These are phyloP conservation scores for Claviceps paspali DNA, from an alignment of 2,329 filamentous ascomycete genomes.

Conservation along the genomic window DNA sequence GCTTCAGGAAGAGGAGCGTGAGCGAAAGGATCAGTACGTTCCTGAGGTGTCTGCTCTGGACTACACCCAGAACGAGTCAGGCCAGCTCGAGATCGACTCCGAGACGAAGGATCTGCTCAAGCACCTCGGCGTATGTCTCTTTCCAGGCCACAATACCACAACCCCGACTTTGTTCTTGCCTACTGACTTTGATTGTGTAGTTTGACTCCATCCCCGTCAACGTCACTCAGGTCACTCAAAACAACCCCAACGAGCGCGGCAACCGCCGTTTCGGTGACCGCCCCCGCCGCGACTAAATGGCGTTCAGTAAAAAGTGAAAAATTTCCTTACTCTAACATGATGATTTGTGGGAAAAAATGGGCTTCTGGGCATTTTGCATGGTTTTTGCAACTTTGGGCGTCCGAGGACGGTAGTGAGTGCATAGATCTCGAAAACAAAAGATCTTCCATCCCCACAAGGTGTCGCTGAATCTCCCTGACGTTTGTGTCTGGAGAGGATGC, in stretches of 20 bases:
- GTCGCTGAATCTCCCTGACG: slow-evolving; percentile 63
- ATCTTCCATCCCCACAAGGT: slow-evolving; percentile 56
- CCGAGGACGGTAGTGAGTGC: slow-evolving; percentile 40
- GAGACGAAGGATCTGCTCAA: slow-evolving; percentile 99
- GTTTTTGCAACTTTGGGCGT: slow-evolving; percentile 37
- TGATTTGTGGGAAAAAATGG: slow-evolving; percentile 19
- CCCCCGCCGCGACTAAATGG: slow-evolving; percentile 18
- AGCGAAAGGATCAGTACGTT: slow-evolving; percentile 99
- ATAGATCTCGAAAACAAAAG: slow-evolving; percentile 41
- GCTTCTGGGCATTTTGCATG: slow-evolving; percentile 28
- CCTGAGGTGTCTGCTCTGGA: slow-evolving; percentile 97
- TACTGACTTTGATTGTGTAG: too few relatives aligned
- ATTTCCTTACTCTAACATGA: too few relatives aligned
- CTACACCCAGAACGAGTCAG: slow-evolving; percentile 88
- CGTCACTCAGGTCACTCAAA: slow-evolving; percentile 78
- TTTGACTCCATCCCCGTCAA: slow-evolving; percentile 98
- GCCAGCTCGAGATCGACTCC: slow-evolving; percentile 84
- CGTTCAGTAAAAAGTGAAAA: not conserved
- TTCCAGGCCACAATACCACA: too few relatives aligned
- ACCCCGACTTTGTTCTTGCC: too few relatives aligned
- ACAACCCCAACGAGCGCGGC: slow-evolving; percentile 67
- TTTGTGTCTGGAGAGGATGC: slow-evolving; percentile 50
- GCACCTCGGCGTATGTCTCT: slow-evolving; percentile 80
- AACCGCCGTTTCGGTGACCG: slow-evolving; percentile 64
- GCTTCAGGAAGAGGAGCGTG: slow-evolving; percentile 99